Evolutionary conservation across 2,329 filamentous ascomycete species (phyloP).

Genomic region (Coniochaeta pulveracea): DNA sequence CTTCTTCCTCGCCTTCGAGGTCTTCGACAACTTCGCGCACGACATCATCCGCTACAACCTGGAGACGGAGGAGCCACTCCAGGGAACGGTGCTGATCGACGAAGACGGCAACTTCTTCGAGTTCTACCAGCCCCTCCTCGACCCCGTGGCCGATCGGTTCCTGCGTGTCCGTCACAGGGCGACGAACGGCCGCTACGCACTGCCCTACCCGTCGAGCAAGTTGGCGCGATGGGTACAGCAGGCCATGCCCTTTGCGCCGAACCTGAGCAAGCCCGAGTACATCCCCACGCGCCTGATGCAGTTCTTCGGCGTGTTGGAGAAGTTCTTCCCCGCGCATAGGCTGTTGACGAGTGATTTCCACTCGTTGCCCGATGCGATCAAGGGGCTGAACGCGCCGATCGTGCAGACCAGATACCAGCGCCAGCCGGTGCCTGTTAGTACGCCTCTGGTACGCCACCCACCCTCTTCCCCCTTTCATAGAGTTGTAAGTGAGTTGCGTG

Average conservation of each 20-base stretch:
- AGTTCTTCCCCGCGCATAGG: constrained; percentile 81
- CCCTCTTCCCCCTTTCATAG: neutral
- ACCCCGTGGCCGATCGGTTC: constrained; percentile 74
- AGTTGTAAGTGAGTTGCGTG: neutral
- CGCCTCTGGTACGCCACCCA: constrained; percentile 61
- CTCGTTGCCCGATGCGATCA: constrained; percentile 68
- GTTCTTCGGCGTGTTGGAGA: constrained; percentile 85
- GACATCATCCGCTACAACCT: constrained; percentile 88
- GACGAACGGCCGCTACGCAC: constrained; percentile 50
- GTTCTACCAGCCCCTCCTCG: constrained; percentile 73
- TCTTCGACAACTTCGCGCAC: constrained; percentile 97
- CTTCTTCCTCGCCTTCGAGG: constrained; percentile 96
- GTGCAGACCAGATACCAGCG: constrained; percentile 90
- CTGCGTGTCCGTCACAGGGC: constrained; percentile 76
- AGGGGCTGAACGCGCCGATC: constrained; percentile 82
- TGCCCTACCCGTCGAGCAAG: constrained; percentile 43
- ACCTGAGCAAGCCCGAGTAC: constrained; percentile 78
- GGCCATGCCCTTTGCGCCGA: constrained; percentile 58
- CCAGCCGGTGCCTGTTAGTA: constrained; percentile 78
- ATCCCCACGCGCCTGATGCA: constrained; percentile 91
- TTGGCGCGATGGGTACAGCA: constrained; percentile 50
- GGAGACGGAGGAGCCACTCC: constrained; percentile 67
- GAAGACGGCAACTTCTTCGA: constrained; percentile 82
- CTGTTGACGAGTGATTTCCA: constrained; percentile 88
- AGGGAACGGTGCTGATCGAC: constrained; percentile 83